Conservation (phyloP, 192 early-diverging fungal species). For the Thoreauomyces humboldtii region DNA sequence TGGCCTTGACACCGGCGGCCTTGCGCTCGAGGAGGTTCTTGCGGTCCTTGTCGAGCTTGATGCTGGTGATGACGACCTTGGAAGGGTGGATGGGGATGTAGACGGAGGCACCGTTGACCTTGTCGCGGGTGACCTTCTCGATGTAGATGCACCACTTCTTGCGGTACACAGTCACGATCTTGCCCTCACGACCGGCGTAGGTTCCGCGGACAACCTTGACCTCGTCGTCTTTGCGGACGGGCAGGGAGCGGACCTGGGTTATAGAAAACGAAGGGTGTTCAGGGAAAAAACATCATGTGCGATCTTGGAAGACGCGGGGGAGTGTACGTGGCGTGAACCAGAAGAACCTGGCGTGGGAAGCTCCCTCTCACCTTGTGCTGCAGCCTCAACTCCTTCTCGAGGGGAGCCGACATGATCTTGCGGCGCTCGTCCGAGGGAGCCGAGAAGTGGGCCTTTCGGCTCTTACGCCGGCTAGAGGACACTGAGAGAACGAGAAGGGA, state of each 20-base stretch:
- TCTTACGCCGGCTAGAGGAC: slow-evolving; percentile 35
- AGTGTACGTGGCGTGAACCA: too few species aligned
- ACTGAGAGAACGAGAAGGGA: slow-evolving; percentile 17
- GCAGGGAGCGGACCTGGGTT: slow-evolving; percentile 81
- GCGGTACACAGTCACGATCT: slow-evolving; percentile 95
- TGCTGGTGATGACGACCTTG: slow-evolving; percentile 94
- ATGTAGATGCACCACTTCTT: slow-evolving; percentile 99
- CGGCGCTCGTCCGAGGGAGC: slow-evolving; percentile 91
- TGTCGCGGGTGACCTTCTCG: slow-evolving; percentile 94
- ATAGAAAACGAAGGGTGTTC: background rate
- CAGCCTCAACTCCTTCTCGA: slow-evolving; percentile 98
- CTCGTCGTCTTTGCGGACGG: slow-evolving; percentile 97
- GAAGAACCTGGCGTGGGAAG: too few species aligned
- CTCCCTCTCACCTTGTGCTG: too few species aligned
- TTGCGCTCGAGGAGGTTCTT: slow-evolving; percentile 87
- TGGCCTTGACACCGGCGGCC: slow-evolving; percentile 47
- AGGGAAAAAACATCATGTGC: too few species aligned
- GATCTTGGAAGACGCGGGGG: too few species aligned
- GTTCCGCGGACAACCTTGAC: slow-evolving; percentile 92
- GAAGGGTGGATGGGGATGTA: slow-evolving; percentile 95
- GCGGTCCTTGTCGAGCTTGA: slow-evolving; percentile 98
- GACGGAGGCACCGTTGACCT: slow-evolving; percentile 93
- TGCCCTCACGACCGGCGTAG: slow-evolving; percentile 96
- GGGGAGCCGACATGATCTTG: slow-evolving; percentile 93
- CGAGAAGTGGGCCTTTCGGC: slow-evolving; percentile 87